phyloP scores from a whole-genome alignment of 1,284 basidiomycete species.

The Cutaneotrichosporon sp. region DNA sequence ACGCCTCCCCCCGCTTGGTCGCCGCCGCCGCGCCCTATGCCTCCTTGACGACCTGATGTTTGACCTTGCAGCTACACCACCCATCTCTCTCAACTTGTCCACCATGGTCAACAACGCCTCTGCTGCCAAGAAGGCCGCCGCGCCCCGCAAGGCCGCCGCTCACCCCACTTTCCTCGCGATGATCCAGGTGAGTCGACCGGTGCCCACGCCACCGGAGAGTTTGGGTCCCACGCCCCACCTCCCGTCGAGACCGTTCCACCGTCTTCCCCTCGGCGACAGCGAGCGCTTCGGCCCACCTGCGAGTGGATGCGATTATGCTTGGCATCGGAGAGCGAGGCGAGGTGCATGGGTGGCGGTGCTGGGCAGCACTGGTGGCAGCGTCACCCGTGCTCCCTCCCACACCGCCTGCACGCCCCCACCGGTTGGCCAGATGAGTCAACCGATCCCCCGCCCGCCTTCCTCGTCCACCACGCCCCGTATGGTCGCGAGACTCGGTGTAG shows the following conservation, averaged over 20 bases:
- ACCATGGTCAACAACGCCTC: constrained; percentile 51
- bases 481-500: not conserved
- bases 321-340: not conserved
- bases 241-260: not conserved
- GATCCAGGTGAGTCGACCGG: constrained; percentile 54
- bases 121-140: constrained; percentile 44
- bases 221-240: not conserved
- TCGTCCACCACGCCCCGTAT: not conserved
- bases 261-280: not conserved
- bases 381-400: constrained; percentile 2
- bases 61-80: not conserved
- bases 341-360: not conserved
- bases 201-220: not conserved
- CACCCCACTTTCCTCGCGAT: constrained; percentile 55
- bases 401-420: not conserved
- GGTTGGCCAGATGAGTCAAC: constrained; percentile 3
- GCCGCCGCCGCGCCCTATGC: constrained; percentile 8
- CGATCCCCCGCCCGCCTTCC: not conserved
- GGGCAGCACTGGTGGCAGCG: not conserved
- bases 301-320: constrained; percentile 3
- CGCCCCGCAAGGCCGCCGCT: constrained; percentile 40
- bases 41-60: not conserved
- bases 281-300: not conserved
- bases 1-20: constrained; percentile 10
- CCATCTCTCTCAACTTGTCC: constrained; percentile 1